phyloP scores from a whole-genome alignment of 257 asterid genomes.

The Ilex asprella region DNA sequence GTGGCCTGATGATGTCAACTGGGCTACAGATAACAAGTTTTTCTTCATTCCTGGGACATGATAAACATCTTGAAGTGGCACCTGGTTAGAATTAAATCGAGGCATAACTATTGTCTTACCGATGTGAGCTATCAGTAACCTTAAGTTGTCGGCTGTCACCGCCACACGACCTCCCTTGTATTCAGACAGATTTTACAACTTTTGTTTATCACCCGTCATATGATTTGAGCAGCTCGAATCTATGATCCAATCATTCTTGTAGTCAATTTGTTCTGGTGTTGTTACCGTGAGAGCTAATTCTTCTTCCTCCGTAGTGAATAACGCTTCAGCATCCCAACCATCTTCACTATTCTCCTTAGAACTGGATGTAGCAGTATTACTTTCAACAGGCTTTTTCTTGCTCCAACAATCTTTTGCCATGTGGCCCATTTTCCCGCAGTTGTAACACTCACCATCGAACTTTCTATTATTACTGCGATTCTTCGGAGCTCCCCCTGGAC shows the following conservation, averaged over 20 bases:
- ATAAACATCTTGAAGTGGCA: background rate
- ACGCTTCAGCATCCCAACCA: background rate
- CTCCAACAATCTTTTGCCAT: too few relatives aligned
- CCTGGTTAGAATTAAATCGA: background rate
- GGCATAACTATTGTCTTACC: too few relatives aligned
- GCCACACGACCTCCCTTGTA: too few relatives aligned
- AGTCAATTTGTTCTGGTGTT: background rate
- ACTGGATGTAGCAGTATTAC: background rate
- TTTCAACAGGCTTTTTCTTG: too few relatives aligned
- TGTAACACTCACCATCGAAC: too few relatives aligned
- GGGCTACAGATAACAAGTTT: constrained; percentile 14
- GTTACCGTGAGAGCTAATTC: background rate
- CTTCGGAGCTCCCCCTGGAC: too few relatives aligned
- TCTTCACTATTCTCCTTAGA: background rate
- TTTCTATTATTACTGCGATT: too few relatives aligned
- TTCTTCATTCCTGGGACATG: constrained; percentile 24
- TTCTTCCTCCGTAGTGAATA: background rate
- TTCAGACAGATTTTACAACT: too few relatives aligned
- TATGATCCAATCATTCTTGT: background rate
- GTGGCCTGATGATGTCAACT: constrained; percentile 12
- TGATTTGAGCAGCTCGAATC: too few relatives aligned
- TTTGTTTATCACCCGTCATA: background rate
- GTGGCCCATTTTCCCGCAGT: too few relatives aligned
- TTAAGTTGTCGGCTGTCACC: too few relatives aligned
- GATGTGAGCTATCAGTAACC: too few relatives aligned